phyloP scores from a whole-genome alignment of 2,329 filamentous ascomycete species.

The Paraconiothyrium sp. region DNA sequence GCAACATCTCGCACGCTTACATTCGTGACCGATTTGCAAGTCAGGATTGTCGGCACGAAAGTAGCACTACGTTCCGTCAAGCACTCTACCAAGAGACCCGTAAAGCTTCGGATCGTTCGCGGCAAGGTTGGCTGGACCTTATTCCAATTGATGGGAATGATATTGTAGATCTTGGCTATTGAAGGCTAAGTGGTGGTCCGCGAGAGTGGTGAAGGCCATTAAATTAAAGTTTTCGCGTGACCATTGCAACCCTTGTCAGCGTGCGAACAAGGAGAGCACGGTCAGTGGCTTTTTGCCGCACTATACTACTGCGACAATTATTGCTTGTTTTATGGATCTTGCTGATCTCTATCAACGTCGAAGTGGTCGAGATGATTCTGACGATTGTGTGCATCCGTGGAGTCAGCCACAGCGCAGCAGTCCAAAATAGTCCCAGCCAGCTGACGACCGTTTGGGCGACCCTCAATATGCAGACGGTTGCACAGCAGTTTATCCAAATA shows the following conservation, averaged over 20 bases:
- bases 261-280: constrained; percentile 19
- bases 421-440: constrained; percentile 10
- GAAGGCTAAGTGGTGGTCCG: constrained; percentile 22
- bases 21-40: neutral
- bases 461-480: constrained; percentile 7
- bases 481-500: constrained; percentile 8
- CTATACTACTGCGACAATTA: constrained; percentile 1
- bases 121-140: constrained; percentile 12
- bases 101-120: constrained; percentile 6
- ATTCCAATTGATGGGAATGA: constrained; percentile 24
- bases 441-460: constrained; percentile 1
- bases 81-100: constrained; percentile 5
- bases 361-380: neutral
- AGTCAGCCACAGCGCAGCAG: constrained; percentile 1
- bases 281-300: constrained; percentile 9
- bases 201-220: constrained; percentile 22
- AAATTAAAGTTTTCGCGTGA: constrained; percentile 38
- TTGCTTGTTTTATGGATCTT: constrained; percentile 14
- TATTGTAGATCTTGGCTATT: constrained; percentile 13
- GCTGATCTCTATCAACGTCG: neutral
- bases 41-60: neutral
- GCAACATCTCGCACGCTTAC: neutral
- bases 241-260: constrained; percentile 16
- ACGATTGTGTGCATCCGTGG: neutral
- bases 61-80: constrained; percentile 12